Percentiles rank a stretch among this genome's conserved stretches.
phyloP scores from a whole-genome alignment of 768 basidiomycete species.

The Auriscalpium microsporum region DNA sequence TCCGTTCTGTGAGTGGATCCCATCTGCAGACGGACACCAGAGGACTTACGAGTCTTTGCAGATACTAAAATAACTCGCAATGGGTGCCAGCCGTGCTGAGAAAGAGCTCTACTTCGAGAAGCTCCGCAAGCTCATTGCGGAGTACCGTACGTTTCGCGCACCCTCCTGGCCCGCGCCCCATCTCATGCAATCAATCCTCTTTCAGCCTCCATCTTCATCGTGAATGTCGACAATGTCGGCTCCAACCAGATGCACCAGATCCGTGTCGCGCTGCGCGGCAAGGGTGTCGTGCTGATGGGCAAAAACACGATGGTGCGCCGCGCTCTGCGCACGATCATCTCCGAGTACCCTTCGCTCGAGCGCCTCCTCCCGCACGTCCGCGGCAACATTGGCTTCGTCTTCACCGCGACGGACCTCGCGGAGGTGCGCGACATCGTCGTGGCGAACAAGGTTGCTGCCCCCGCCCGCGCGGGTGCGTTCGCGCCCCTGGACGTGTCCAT shows the following conservation, averaged over 20 bases:
- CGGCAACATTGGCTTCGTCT: constrained; percentile 99
- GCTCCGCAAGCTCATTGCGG: constrained; percentile 85
- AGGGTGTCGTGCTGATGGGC: constrained; percentile 97
- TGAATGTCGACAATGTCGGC: constrained; percentile 99
- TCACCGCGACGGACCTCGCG: constrained; percentile 87
- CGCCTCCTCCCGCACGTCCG: constrained; percentile 90
- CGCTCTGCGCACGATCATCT: constrained; percentile 84
- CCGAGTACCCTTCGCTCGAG: constrained; percentile 91
- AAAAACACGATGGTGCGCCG: constrained; percentile 99
- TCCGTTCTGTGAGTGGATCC: constrained; percentile 1
- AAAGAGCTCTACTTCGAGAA: constrained; percentile 90
- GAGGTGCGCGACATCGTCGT: constrained; percentile 89
- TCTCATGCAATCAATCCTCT: neutral
- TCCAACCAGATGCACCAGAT: constrained; percentile 99
- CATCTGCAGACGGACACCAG: no score
- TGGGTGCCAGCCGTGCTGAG: constrained; percentile 88
- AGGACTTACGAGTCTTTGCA: neutral
- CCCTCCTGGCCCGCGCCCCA: neutral
- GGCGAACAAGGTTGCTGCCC: constrained; percentile 97
- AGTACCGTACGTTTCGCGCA: constrained; percentile 62
- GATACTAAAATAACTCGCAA: constrained; percentile 34
- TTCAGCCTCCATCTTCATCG: constrained; percentile 94
- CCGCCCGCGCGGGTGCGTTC: constrained; percentile 95
- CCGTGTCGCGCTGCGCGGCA: constrained; percentile 90
- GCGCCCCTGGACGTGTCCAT: constrained; percentile 90